Evolutionary conservation across 768 basidiomycete species (phyloP).

Genomic region (Lactifluus echinatus): DNA sequence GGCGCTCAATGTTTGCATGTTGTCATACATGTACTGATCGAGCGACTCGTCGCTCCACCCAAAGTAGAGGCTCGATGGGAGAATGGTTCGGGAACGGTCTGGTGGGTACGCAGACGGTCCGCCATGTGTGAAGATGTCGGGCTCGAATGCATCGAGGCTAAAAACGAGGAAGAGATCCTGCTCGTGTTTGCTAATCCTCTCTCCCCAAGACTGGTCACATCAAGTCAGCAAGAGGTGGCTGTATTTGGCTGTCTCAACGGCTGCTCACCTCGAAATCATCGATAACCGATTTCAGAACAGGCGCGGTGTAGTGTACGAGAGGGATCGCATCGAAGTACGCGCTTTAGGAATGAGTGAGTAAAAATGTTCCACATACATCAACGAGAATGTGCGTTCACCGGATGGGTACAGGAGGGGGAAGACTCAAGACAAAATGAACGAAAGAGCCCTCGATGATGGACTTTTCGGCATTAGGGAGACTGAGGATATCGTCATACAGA

Average conservation of each 20-base stretch:
- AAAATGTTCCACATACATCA: background rate
- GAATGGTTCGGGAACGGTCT: background rate
- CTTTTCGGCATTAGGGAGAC: background rate
- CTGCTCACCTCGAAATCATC: conserved; percentile 6
- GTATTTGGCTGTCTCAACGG: no score
- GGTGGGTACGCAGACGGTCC: conserved; percentile 2
- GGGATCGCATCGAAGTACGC: background rate
- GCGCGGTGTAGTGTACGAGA: background rate
- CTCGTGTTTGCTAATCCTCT: background rate
- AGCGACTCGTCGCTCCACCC: background rate
- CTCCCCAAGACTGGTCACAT: conserved; percentile 7
- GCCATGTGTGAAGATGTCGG: conserved; percentile 2
- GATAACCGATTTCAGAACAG: background rate
- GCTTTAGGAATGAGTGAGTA: background rate
- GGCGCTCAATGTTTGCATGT: background rate
- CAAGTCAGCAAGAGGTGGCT: background rate
- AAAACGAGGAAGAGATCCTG: background rate
- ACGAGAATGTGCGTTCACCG: background rate
- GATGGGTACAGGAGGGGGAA: background rate
- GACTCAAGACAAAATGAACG: background rate
- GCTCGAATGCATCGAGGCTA: background rate
- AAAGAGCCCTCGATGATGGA: background rate
- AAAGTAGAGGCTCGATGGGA: background rate
- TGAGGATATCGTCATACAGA: conserved; percentile 6
- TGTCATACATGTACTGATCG: background rate